A percentile compares a stretch with the other conserved stretches of the same genome.
phyloP scores from a whole-genome alignment of 495 filamentous ascomycete species.

The Choiromyces venosus region DNA sequence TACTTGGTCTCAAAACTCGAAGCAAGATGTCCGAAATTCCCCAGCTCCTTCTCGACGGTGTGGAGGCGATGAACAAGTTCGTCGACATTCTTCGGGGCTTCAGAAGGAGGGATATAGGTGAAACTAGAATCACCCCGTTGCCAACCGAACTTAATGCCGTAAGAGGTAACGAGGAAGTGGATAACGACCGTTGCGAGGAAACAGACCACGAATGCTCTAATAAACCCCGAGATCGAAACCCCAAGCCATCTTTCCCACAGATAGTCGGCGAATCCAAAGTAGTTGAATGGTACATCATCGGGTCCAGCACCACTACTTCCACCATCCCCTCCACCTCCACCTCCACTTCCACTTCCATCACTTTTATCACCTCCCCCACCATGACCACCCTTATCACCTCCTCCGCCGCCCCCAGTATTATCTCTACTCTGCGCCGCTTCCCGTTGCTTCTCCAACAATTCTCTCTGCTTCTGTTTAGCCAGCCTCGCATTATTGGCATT shows the following conservation, averaged over 20 bases:
- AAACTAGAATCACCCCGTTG: constrained; percentile 6
- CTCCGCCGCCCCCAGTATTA: neutral
- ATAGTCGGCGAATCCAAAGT: constrained; percentile 21
- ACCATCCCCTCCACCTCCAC: neutral
- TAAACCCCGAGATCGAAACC: neutral
- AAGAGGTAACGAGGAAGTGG: constrained; percentile 11
- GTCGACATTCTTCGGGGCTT: constrained; percentile 20
- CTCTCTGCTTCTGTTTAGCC: neutral
- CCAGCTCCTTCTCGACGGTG: constrained; percentile 25
- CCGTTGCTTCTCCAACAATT: neutral
- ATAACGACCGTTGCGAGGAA: constrained; percentile 10
- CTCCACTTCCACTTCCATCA: too few relatives aligned
- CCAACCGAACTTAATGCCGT: constrained; percentile 16
- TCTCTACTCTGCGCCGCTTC: neutral
- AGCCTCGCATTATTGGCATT: neutral
- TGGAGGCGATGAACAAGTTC: constrained; percentile 29
- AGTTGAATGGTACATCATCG: neutral
- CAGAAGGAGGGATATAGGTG: constrained; percentile 24
- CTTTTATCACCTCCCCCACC: neutral
- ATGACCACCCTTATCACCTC: neutral
- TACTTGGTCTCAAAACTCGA: neutral
- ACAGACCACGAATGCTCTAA: neutral
- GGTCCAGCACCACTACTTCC: neutral
- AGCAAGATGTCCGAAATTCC: constrained; percentile 18
- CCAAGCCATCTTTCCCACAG: constrained; percentile 22